Evolutionary conservation across 306 rosid species (phyloP).

Genomic region (Lotus japonicus): DNA sequence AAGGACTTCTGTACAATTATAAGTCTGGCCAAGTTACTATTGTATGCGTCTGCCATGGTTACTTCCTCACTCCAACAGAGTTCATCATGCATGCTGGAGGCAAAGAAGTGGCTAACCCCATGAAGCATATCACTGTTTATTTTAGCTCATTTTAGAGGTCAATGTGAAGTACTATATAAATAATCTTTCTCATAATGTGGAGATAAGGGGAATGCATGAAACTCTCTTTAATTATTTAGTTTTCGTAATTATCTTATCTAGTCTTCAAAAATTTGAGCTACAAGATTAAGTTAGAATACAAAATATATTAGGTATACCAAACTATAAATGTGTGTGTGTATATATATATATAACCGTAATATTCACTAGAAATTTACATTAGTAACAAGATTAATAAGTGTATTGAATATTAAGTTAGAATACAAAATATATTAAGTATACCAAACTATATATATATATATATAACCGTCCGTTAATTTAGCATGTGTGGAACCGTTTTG

Average conservation of each 20-base stretch:
- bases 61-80: slow-evolving; percentile 53
- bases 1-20: slow-evolving; percentile 60
- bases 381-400: too few species aligned
- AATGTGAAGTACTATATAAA: neutral
- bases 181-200: slow-evolving; percentile 7
- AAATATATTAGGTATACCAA: too few species aligned
- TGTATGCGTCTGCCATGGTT: slow-evolving; percentile 65
- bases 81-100: slow-evolving; percentile 65
- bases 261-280: too few species aligned
- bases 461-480: too few species aligned
- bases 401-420: too few species aligned
- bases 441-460: too few species aligned
- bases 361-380: too few species aligned
- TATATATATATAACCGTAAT: too few species aligned
- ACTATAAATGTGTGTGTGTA: too few species aligned
- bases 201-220: neutral
- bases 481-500: too few species aligned
- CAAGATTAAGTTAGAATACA: too few species aligned
- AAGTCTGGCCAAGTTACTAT: slow-evolving; percentile 40
- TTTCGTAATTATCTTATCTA: neutral
- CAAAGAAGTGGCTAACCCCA: slow-evolving; percentile 41
- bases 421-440: too few species aligned
- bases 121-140: slow-evolving; percentile 52
- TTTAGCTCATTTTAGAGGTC: slow-evolving; percentile 22
- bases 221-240: neutral